Conservation (phyloP, 208 protist species). For the Trypanosoma melophagium region DNA sequence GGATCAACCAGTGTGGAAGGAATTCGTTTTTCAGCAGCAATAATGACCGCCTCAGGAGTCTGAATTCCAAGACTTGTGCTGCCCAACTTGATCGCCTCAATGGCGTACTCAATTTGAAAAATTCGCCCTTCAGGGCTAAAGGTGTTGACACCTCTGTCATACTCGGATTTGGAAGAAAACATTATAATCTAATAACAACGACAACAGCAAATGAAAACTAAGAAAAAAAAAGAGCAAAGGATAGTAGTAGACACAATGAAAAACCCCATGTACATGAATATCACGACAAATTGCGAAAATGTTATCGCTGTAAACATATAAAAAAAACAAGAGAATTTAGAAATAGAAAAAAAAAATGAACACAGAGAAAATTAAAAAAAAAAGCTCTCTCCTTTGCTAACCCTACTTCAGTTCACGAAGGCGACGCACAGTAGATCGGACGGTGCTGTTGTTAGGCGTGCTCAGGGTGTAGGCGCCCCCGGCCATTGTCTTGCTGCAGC, state of each 20-base stretch:
- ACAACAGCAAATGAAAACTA: slow-evolving; percentile 13
- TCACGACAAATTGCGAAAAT: background rate
- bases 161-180: slow-evolving; percentile 95
- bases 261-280: background rate
- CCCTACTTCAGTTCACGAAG: slow-evolving; percentile 92
- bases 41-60: slow-evolving; percentile 97
- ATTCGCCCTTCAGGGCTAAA: slow-evolving; percentile 99
- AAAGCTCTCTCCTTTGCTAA: slow-evolving; percentile 5
- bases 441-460: slow-evolving; percentile 95
- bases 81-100: slow-evolving; percentile 94
- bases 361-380: slow-evolving; percentile 13
- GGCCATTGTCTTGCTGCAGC: slow-evolving; percentile 96
- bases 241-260: slow-evolving; percentile 12
- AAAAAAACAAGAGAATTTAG: slow-evolving; percentile 1
- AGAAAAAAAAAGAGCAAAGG: slow-evolving; percentile 22
- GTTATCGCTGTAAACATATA: background rate
- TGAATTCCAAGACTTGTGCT: slow-evolving; percentile 98
- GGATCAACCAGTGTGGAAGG: slow-evolving; percentile 97
- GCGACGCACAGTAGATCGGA: slow-evolving; percentile 97
- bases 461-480: slow-evolving; percentile 98
- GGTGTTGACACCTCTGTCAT: slow-evolving; percentile 99
- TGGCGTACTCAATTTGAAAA: slow-evolving; percentile 96
- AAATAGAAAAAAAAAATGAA: slow-evolving; percentile 19
- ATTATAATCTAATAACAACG: slow-evolving; percentile 33
- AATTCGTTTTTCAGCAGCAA: slow-evolving; percentile 99